Conservation (phyloP, 148 eudicot species). For the Persicaria tinctoria region DNA sequence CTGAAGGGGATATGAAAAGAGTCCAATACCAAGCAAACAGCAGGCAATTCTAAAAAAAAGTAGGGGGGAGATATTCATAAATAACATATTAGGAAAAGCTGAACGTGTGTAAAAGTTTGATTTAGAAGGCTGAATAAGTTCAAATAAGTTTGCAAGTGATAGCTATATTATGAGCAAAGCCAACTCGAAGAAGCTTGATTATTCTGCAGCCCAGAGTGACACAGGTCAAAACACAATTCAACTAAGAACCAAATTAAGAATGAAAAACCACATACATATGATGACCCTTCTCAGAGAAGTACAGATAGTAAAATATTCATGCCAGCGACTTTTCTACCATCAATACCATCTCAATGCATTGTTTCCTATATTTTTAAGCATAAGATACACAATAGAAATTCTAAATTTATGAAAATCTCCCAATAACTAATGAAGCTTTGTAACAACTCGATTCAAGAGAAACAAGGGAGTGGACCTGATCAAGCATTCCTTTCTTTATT, state of each 20-base stretch:
- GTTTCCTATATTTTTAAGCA: neutral
- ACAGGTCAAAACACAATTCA: neutral
- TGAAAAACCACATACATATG: neutral
- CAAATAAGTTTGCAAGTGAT: neutral
- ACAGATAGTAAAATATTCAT: neutral
- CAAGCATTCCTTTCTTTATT: neutral
- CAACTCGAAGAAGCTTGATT: neutral
- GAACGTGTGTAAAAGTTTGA: neutral
- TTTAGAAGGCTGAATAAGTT: neutral
- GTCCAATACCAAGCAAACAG: neutral
- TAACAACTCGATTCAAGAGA: neutral
- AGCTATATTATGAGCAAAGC: neutral
- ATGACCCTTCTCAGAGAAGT: neutral
- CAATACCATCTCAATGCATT: neutral
- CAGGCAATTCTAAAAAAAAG: neutral
- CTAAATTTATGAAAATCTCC: neutral
- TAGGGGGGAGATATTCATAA: neutral
- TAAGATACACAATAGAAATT: neutral
- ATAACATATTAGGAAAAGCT: neutral
- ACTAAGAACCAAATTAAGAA: neutral
- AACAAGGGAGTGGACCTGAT: neutral
- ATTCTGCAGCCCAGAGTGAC: neutral
- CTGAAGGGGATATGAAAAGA: conserved; percentile 1
- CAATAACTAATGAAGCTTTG: neutral
- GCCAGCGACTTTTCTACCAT: neutral